Evolutionary conservation across 2,329 filamentous ascomycete species (phyloP).

Genomic region (Cercospora berteroae): DNA sequence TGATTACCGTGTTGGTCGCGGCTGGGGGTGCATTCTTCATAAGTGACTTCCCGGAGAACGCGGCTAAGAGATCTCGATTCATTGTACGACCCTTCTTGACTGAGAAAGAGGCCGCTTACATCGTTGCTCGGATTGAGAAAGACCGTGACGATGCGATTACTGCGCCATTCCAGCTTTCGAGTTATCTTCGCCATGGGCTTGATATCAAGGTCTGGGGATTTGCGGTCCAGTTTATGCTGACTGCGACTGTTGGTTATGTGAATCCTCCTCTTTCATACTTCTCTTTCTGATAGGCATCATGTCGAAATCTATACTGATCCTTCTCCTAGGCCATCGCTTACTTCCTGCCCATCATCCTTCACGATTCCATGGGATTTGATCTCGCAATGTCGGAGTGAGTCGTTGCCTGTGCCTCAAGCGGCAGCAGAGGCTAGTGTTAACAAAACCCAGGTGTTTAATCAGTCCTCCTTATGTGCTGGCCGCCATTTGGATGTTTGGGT

Average conservation of each 20-base stretch:
- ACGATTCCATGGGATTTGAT: constrained; percentile 38
- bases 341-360: constrained; percentile 41
- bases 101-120: constrained; percentile 48
- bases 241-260: constrained; percentile 49
- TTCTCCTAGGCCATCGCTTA: constrained; percentile 31
- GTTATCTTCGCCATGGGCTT: constrained; percentile 37
- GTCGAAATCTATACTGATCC: neutral
- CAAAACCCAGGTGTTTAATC: constrained; percentile 29
- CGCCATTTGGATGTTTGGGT: constrained; percentile 37
- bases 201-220: constrained; percentile 58
- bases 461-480: constrained; percentile 39
- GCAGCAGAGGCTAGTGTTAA: neutral
- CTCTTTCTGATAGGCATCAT: neutral
- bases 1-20: constrained; percentile 44
- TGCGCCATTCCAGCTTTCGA: constrained; percentile 47
- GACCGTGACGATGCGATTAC: constrained; percentile 54
- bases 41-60: constrained; percentile 46
- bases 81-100: constrained; percentile 45
- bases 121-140: constrained; percentile 52
- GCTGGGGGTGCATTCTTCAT: constrained; percentile 44
- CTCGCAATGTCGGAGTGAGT: constrained; percentile 28
- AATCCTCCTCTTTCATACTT: neutral
- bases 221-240: constrained; percentile 51
- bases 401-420: neutral
- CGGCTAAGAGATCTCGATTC: constrained; percentile 39